phyloP scores from a whole-genome alignment of 345 rosid genomes.

The Salix caprea region DNA sequence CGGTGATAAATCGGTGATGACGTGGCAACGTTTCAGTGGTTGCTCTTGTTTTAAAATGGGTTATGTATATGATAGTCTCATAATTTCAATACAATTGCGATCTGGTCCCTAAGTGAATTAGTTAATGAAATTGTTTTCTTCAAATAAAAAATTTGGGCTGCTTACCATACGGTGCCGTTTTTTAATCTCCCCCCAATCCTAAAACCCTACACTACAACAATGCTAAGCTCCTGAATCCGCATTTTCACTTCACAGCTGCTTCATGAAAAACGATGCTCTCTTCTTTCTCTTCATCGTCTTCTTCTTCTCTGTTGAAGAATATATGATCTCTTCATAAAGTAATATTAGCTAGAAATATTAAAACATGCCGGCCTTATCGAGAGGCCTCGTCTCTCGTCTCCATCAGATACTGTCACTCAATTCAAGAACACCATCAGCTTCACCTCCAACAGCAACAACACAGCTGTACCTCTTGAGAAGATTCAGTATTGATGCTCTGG shows the following conservation, averaged over 20 bases:
- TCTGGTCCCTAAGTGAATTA: not conserved
- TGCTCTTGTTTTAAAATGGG: not conserved
- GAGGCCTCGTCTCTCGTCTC: constrained; percentile 69
- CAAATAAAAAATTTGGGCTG: no score
- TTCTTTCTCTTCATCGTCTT: not conserved
- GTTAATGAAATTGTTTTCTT: no score
- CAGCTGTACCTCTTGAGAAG: constrained; percentile 30
- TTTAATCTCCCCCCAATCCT: not conserved
- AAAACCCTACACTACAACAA: not conserved
- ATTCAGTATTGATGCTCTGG: constrained; percentile 34
- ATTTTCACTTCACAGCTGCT: not conserved
- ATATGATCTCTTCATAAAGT: not conserved
- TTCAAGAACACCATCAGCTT: constrained; percentile 6
- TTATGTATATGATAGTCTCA: not conserved
- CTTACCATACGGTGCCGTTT: not conserved
- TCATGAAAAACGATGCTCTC: not conserved
- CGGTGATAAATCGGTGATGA: not conserved
- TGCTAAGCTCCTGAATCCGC: not conserved
- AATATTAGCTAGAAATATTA: not conserved
- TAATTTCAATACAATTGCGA: no score
- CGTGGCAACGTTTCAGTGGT: not conserved
- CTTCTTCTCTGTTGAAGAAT: not conserved
- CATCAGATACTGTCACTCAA: constrained; percentile 28
- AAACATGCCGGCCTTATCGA: constrained; percentile 56
- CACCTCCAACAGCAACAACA: constrained; percentile 7